Evolutionary conservation across 2,329 filamentous ascomycete species (phyloP), one percentile per base, ranked within the genome.

Genomic region (Stagonosporopsis cucurbitacearum): DNA sequence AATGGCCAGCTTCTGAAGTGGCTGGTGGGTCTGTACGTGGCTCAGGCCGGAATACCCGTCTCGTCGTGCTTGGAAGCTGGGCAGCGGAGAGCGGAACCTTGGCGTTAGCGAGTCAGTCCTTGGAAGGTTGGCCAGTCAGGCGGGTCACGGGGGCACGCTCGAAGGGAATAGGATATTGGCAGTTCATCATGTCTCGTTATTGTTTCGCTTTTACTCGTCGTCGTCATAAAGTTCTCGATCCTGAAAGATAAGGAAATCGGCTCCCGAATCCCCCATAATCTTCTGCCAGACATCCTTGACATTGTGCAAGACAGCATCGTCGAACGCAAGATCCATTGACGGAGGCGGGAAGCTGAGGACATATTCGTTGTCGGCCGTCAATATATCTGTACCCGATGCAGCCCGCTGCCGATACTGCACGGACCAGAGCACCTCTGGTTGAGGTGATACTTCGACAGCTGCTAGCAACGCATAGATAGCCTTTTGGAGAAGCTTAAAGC

Each of bases 201-300:
- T 32, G 6, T 40, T 40, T 25, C 30, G 9, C 11, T 33, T 35
- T 58, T 42, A 70, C 20, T 84, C 78, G 59, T 83, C 83, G 44
- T 79, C 73, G 50, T 85, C 82, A 51, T 90, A 86, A 28, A 84
- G 84, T 69, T 92, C 88, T 22, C 91, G 83, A 57, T 95, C 90
- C 44, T 88, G 84, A 72, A 96, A 96, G 19, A 83, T 80, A 84
- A 97, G 87, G 67, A 95, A 97, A 40, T 83, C 75, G 17, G 78
- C 78, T 1, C 73, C 78, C 4, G 82, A 80, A 1, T 78, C 76
- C 9, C 82, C 84, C 62, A 84, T 79, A 4, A 92, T 81, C 44
- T 80, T 77, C 58, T 83, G 79, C 92, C 93, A 98, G 6, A 87
- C 86, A 9, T 83, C 75, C 57, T 84, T 84, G 2, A 96, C 90